Evolutionary conservation across 257 asterid species (phyloP).

Genomic region (Echites panduratus): DNA sequence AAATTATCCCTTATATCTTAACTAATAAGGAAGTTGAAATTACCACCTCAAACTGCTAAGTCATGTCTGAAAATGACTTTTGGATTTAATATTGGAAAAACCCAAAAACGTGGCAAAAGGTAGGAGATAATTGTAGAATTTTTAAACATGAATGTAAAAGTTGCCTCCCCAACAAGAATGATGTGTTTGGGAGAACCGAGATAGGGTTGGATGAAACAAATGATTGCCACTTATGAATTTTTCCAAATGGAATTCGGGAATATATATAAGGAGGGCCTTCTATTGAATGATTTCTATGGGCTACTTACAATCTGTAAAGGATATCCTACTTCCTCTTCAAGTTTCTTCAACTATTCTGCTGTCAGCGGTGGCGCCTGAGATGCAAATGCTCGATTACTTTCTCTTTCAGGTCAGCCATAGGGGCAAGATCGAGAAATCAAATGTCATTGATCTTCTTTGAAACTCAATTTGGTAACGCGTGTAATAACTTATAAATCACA

Average conservation of each 20-base stretch:
- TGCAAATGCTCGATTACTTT: no score
- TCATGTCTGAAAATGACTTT: no score
- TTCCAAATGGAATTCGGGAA: conserved; percentile 10
- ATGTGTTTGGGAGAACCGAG: conserved; percentile 10
- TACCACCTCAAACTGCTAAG: no score
- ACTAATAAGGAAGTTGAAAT: no score
- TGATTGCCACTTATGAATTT: conserved; percentile 14
- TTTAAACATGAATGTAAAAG: not conserved
- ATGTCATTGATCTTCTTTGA: no score
- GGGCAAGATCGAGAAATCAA: no score
- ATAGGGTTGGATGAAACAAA: conserved; percentile 21
- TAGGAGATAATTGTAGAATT: not conserved
- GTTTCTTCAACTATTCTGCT: not conserved
- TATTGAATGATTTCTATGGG: conserved; percentile 9
- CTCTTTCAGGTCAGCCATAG: no score
- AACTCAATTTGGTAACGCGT: no score
- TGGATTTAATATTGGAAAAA: not conserved
- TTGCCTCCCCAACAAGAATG: conserved; percentile 4
- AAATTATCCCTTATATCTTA: no score
- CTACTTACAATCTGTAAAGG: conserved; percentile 11
- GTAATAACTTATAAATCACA: no score
- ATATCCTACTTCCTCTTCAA: conserved; percentile 9
- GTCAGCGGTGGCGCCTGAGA: not conserved
- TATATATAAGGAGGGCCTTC: conserved; percentile 9
- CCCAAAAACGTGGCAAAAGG: no score